phyloP scores from a whole-genome alignment of 805 yeast genomes.

The Lipomyces spencermartinsiae region DNA sequence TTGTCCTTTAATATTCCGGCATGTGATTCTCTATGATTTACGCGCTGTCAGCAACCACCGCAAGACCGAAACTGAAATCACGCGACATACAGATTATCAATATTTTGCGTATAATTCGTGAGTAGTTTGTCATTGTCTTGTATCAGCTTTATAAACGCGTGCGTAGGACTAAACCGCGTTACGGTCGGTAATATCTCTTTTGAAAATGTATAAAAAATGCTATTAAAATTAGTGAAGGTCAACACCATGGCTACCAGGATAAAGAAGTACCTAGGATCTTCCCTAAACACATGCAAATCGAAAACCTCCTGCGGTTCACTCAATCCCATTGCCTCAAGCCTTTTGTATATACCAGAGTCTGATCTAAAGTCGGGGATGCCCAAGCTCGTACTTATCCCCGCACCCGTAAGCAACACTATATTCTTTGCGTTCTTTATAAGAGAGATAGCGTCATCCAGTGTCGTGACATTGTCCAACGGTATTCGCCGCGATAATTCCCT shows the following conservation, averaged over 20 bases:
- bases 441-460: slow-evolving; percentile 63
- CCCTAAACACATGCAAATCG: slow-evolving; percentile 70
- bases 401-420: slow-evolving; percentile 83
- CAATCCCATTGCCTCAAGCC: slow-evolving; percentile 69
- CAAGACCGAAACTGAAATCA: not conserved
- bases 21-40: slow-evolving; percentile 44
- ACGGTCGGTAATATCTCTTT: slow-evolving; percentile 82
- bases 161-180: slow-evolving; percentile 69
- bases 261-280: slow-evolving; percentile 60
- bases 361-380: slow-evolving; percentile 95
- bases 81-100: slow-evolving; percentile 76
- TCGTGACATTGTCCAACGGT: slow-evolving; percentile 59
- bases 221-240: not conserved
- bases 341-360: slow-evolving; percentile 80
- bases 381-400: slow-evolving; percentile 87
- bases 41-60: not conserved
- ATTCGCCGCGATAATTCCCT: slow-evolving; percentile 64
- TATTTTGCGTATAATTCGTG: slow-evolving; percentile 89
- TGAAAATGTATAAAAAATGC: slow-evolving; percentile 84
- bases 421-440: slow-evolving; percentile 62
- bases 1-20: slow-evolving; percentile 74
- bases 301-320: slow-evolving; percentile 92
- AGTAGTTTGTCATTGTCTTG: slow-evolving; percentile 78
- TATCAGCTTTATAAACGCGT: slow-evolving; percentile 73
- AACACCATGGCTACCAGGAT: not conserved